Conservation (phyloP, 495 filamentous ascomycete species). For the Aspergillus asperescens region DNA sequence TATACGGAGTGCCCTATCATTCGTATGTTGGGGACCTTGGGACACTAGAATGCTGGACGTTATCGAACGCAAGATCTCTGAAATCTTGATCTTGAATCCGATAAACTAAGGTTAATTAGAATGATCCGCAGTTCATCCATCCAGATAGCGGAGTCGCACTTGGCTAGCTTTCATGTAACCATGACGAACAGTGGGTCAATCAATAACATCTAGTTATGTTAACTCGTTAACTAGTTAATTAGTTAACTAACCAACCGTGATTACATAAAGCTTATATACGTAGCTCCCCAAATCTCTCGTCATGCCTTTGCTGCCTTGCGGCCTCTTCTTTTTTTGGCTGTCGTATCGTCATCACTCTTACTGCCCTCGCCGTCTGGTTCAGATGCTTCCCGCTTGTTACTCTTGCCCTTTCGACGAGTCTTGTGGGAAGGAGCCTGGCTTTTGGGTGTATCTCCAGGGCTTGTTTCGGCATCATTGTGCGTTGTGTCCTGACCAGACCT, state of each 20-base stretch:
- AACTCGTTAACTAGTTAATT: too few relatives aligned
- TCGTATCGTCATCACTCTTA: slow-evolving; percentile 6
- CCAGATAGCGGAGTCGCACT: background rate
- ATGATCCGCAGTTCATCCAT: background rate
- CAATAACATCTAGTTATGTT: background rate
- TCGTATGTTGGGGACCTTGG: too few relatives aligned
- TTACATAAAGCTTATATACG: background rate
- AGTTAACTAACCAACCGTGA: background rate
- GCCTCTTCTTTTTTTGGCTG: slow-evolving; percentile 11
- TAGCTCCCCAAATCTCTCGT: background rate
- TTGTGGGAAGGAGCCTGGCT: background rate
- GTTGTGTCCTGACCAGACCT: background rate
- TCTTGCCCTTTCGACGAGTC: slow-evolving; percentile 12
- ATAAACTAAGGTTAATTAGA: slow-evolving; percentile 2
- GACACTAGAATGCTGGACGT: too few relatives aligned
- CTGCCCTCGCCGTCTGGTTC: background rate
- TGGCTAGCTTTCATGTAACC: slow-evolving; percentile 1
- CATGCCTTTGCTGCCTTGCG: background rate
- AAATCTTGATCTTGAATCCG: background rate
- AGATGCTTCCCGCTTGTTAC: slow-evolving; percentile 17
- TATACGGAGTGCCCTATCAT: too few relatives aligned
- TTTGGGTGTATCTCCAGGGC: background rate
- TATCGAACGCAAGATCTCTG: background rate
- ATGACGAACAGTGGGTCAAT: slow-evolving; percentile 5
- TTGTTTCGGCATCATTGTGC: background rate